Base-by-base conservation (phyloP, 2,329 filamentous ascomycete genomes). In the Alternaria arbusti region DNA sequence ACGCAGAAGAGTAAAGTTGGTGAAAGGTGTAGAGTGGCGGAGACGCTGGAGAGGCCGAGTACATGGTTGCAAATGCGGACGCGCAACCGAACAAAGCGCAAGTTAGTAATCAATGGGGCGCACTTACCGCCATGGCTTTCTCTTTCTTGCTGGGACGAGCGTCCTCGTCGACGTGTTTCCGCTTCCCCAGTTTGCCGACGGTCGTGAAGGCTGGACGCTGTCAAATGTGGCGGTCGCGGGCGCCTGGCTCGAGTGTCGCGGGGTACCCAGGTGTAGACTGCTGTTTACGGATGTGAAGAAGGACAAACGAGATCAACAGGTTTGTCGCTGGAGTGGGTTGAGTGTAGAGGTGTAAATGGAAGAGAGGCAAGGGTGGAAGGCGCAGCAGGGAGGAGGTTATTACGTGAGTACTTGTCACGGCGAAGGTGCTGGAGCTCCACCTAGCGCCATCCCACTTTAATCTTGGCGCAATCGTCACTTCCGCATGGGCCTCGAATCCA, bases 131-230 rank as follows among this genome's bases (percentile, higher is more conserved):
- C 80, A 82, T 82, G 65, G 63, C 70, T 77, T 80, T 81, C 71
- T 81, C 71, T 78, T 79, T 81, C 72, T 81, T 81, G 54, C 69
- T 63, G 61, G 79, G 79, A 72, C 76, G 74, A 72, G 72, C 71
- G 78, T 79, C 78, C 75, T 78, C 75, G 69, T 69, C 71, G 61
- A 71, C 75, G 65, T 70, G 69, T 73, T 75, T 80, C 75, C 80
- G 78, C 74, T 82, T 81, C 78, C 78, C 79, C 80, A 82, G 79
- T 74, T 80, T 82, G 80, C 72, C 78, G 76, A 69, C 74, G 70
- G 64, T 66, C 61, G 64, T 49, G 62, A 49, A 70, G 68, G 60
- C 63, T 71, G 63, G 61, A 63, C 70, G 74, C 72, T 67, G 65
- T 73, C 57, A 60, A 66, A 67, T 63, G 50, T 65, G 52, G 70